Conservation (phyloP, 2,329 filamentous ascomycete genomes). For the Cladosporium sp. region DNA sequence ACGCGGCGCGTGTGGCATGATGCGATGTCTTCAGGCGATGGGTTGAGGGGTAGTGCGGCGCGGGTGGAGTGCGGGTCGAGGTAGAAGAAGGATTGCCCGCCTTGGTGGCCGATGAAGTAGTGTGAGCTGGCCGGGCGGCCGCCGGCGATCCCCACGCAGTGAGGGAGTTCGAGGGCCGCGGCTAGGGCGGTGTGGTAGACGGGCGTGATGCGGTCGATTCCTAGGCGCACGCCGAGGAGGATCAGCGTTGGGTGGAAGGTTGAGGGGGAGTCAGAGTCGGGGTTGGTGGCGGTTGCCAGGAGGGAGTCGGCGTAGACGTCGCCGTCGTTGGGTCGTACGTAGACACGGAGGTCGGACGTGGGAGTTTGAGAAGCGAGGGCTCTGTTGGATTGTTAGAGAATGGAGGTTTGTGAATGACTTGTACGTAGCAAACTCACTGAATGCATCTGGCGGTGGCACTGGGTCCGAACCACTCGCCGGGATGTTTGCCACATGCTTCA, state of each 20-base stretch:
- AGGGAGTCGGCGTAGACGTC: constrained; percentile 93
- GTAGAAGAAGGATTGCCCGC: constrained; percentile 75
- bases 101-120: constrained; percentile 71
- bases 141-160: constrained; percentile 94
- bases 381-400: constrained; percentile 43
- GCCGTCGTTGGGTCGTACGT: constrained; percentile 82
- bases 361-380: constrained; percentile 66
- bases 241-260: constrained; percentile 80
- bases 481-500: constrained; percentile 83
- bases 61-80: constrained; percentile 90
- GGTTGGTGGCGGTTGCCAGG: constrained; percentile 62
- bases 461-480: constrained; percentile 98
- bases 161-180: constrained; percentile 75
- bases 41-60: constrained; percentile 59
- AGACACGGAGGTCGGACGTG: constrained; percentile 69
- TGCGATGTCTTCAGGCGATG: constrained; percentile 66
- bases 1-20: constrained; percentile 85
- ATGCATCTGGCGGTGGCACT: constrained; percentile 93
- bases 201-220: constrained; percentile 89
- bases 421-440: constrained; percentile 56
- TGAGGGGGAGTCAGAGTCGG: constrained; percentile 58
- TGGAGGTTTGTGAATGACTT: neutral
- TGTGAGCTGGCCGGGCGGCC: constrained; percentile 88
- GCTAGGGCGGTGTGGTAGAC: constrained; percentile 96
- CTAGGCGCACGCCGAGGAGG: constrained; percentile 80